Base-by-base conservation (phyloP, 2,329 filamentous ascomycete species). In the Aspergillus sp. region DNA sequence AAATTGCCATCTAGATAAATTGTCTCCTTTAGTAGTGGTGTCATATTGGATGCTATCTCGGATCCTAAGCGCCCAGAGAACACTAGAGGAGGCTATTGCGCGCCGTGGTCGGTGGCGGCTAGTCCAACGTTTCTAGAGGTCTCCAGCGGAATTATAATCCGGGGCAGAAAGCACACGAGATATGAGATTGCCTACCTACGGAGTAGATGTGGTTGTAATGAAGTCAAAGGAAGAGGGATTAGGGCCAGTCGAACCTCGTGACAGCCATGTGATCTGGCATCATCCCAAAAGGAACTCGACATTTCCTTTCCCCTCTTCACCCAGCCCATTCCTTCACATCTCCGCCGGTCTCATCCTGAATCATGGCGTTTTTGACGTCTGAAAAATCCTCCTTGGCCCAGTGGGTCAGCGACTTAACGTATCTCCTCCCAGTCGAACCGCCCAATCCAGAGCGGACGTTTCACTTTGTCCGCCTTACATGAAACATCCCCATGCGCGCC, bases 341-440 rank as follows among this genome's bases (percentile, higher is more conserved):
- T 38, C 5, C 16, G 7, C 34, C 34, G 34, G 40, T 42, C 19
- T 42, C 40, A 42, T 17, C 4, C 19, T 42, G 40, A 42, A 42
- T 42, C 40, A 42, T 42, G 40, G 40, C 19, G 40, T 23, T 29
- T 21, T 45, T 25, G 34, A 17, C 34, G 34, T n/a, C 14, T 7
- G 7, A n/a, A 38, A 36, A 38, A n/a, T 17, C 36, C 85, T 84
- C 45, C 93, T 92, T 79, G 89, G 13, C 25, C 14, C 23, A 38
- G 48, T 56, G 53, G 53, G 45, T 42, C 40, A 6, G 25, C 20
- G 14, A 3, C 20, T 51, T 3, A 38, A 3, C 7, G 34, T 4
- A 34, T 29, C 23, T 20, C 29, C 38, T 19, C 17, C 23, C 25
- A 29, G 11, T 29, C 25, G 9, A 29, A 29, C 32, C 45, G 23